These are phyloP conservation scores for Boletus smithii DNA, from an alignment of 1,284 basidiomycete species.

Conservation along the genomic window DNA sequence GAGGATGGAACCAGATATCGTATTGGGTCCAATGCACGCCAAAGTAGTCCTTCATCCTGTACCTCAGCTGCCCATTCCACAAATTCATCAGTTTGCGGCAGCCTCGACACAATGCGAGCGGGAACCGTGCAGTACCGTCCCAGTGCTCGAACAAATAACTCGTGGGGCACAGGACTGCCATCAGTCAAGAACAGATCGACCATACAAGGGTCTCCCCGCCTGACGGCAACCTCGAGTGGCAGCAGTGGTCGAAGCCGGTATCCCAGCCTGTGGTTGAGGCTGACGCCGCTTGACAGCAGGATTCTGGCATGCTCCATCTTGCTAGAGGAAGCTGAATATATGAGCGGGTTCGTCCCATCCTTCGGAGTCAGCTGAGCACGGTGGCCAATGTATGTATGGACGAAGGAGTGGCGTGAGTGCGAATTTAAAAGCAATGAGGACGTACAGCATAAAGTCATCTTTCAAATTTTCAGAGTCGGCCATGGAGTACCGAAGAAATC, in stretches of 20 bases:
- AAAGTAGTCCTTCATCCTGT: too few species aligned
- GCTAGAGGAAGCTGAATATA: background rate
- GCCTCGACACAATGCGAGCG: background rate
- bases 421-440: conserved; percentile 10
- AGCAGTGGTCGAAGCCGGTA: too few species aligned
- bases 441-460: conserved; percentile 11
- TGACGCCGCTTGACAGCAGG: conserved; percentile 3
- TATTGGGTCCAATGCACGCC: too few species aligned
- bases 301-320: conserved; percentile 4
- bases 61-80: conserved; percentile 15
- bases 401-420: conserved; percentile 1
- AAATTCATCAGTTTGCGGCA: conserved; percentile 16
- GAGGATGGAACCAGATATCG: too few species aligned
- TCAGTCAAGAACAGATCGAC: conserved; percentile 6
- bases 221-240: conserved; percentile 12
- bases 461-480: background rate
- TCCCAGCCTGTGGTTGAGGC: background rate
- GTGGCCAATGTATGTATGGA: background rate
- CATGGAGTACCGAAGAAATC: accelerated
- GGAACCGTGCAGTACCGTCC: too few species aligned
- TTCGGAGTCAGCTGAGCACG: background rate
- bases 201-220: too few species aligned
- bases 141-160: background rate
- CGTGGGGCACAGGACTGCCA: conserved; percentile 9
- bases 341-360: conserved; percentile 14